phyloP scores from a whole-genome alignment of 768 basidiomycete species.

The Kwoniella dejecticola region DNA sequence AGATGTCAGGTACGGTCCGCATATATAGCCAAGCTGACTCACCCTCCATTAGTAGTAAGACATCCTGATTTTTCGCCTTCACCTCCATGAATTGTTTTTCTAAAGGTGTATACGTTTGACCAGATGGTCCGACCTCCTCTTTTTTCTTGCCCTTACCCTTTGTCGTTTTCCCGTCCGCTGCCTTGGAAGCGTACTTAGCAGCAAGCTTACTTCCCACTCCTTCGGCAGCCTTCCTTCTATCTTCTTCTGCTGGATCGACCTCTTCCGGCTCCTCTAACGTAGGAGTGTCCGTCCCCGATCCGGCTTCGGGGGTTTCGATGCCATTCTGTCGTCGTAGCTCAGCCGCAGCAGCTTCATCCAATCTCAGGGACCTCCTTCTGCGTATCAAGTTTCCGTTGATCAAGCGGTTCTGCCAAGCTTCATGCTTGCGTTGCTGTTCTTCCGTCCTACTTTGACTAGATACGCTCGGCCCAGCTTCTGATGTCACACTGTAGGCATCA shows the following conservation, averaged over 20 bases:
- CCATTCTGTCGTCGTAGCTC: constrained; percentile 31
- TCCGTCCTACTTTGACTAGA: constrained; percentile 22
- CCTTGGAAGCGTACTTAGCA: constrained; percentile 41
- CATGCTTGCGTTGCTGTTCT: constrained; percentile 34
- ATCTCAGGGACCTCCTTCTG: constrained; percentile 41
- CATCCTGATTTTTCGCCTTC: constrained; percentile 51
- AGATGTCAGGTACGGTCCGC: background rate
- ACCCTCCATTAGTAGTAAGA: constrained; percentile 54
- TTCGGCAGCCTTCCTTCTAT: constrained; percentile 22
- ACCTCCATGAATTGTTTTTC: constrained; percentile 56
- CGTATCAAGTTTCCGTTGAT: constrained; percentile 43
- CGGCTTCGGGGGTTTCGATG: constrained; percentile 23
- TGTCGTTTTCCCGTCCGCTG: constrained; percentile 5
- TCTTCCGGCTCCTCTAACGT: constrained; percentile 24
- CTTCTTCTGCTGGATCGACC: constrained; percentile 24
- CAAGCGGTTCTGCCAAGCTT: constrained; percentile 37
- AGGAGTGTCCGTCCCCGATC: constrained; percentile 14
- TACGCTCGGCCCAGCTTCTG: constrained; percentile 11
- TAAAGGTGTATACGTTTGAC: constrained; percentile 53
- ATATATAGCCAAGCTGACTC: constrained; percentile 19
- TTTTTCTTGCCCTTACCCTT: constrained; percentile 49
- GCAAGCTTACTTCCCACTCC: constrained; percentile 33
- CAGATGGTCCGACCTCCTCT: constrained; percentile 54
- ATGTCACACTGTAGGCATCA: constrained; percentile 17
- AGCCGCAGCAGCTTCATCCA: constrained; percentile 51